Conservation (phyloP, 257 asterid genomes). For the Nicotiana noctiflora region DNA sequence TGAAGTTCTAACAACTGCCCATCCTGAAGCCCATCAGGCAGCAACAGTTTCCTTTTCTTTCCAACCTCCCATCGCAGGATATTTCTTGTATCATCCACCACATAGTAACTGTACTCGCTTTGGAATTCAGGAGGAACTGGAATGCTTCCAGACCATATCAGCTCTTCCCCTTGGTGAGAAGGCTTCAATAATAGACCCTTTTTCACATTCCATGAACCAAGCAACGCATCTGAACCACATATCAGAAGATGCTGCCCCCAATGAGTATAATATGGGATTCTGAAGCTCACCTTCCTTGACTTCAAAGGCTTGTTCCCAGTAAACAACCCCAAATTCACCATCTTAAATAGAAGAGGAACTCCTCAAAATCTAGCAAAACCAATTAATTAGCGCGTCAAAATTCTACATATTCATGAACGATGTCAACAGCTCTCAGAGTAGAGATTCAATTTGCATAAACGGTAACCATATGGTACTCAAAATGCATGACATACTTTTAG, state of each 20-base stretch:
- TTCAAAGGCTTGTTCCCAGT: constrained; percentile 37
- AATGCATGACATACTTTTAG: not conserved
- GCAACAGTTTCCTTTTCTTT: constrained; percentile 53
- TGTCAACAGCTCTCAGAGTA: not conserved
- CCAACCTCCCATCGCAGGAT: constrained; percentile 79
- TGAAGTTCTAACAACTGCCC: constrained; percentile 72
- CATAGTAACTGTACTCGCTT: constrained; percentile 78
- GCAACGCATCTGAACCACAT: constrained; percentile 77
- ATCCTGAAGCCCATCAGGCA: constrained; percentile 58
- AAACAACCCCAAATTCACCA: constrained; percentile 59
- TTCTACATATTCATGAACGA: not conserved
- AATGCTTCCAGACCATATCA: constrained; percentile 72
- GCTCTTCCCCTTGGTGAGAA: constrained; percentile 72
- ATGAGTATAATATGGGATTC: constrained; percentile 76
- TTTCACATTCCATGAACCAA: constrained; percentile 91
- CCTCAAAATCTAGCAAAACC: constrained; percentile 15
- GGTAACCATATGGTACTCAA: not conserved
- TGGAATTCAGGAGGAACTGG: constrained; percentile 49
- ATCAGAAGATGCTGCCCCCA: constrained; percentile 91
- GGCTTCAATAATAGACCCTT: constrained; percentile 80
- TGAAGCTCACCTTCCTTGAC: constrained; percentile 60
- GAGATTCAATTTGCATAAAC: not conserved
- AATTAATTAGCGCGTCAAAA: not conserved
- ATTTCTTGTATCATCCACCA: constrained; percentile 74
- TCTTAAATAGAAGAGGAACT: constrained; percentile 20